Percentiles rank a stretch among this genome's conserved stretches.
phyloP scores from a whole-genome alignment of 768 basidiomycete genomes.

The Daedaleopsis nitida region DNA sequence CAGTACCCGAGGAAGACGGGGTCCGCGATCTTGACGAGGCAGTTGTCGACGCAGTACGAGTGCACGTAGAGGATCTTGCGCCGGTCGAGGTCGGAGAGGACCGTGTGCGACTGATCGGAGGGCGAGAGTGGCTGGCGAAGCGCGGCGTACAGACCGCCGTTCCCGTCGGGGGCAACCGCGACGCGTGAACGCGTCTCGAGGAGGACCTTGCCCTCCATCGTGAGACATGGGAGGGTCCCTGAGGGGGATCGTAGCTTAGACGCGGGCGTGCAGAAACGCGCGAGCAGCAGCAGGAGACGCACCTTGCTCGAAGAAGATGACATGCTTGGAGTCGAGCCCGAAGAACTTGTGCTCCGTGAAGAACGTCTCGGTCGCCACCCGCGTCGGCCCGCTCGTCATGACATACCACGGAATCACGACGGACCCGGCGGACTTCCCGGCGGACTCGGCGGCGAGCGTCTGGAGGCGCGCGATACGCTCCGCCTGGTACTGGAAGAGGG shows the following conservation, averaged over 20 bases:
- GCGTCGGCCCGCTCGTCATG: conserved; percentile 98
- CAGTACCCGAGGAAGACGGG: conserved; percentile 96
- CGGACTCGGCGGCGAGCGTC: conserved; percentile 63
- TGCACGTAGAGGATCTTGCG: conserved; percentile 89
- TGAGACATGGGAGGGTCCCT: conserved; percentile 96
- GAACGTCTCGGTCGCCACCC: conserved; percentile 81
- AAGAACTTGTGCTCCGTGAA: conserved; percentile 80
- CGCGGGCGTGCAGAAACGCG: background rate
- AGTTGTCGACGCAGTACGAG: conserved; percentile 98
- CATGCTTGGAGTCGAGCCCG: conserved; percentile 76
- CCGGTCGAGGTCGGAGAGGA: conserved; percentile 77
- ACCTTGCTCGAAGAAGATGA: conserved; percentile 98
- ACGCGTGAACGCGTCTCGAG: conserved; percentile 77
- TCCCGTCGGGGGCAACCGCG: conserved; percentile 97
- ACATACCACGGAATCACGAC: conserved; percentile 95
- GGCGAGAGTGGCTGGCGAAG: conserved; percentile 72
- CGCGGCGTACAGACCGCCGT: conserved; percentile 96
- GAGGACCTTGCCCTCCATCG: conserved; percentile 91
- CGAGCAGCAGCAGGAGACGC: conserved; percentile 18
- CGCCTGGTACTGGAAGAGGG: conserved; percentile 97
- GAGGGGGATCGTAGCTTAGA: background rate
- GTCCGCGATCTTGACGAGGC: conserved; percentile 95
- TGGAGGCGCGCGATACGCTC: conserved; percentile 90
- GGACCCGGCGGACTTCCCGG: conserved; percentile 52
- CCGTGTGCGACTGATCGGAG: conserved; percentile 61